A percentile compares a stretch with the other conserved stretches of the same genome.
These are phyloP conservation scores for Dothiorella sarmentorum DNA, from an alignment of 2,329 filamentous ascomycete species.

Conservation along the genomic window DNA sequence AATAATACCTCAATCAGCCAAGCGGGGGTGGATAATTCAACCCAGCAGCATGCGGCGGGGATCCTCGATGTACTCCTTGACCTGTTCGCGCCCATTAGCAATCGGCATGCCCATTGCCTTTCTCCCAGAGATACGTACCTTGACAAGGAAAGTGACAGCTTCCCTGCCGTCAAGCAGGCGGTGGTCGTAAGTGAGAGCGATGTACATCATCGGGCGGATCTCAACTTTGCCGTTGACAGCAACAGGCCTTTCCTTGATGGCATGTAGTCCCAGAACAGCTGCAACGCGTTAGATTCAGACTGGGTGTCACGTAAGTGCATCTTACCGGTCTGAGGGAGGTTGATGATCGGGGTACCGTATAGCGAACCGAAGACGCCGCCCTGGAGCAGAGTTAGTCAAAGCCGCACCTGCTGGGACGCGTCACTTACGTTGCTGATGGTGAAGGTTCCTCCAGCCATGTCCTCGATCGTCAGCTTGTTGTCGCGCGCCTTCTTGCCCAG, in stretches of 20 bases:
- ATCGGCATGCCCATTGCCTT: not conserved
- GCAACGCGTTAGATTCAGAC: slow-evolving; percentile 16
- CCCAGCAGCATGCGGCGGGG: slow-evolving; percentile 81
- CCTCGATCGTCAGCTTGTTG: slow-evolving; percentile 95
- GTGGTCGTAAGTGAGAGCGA: slow-evolving; percentile 96
- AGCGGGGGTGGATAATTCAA: slow-evolving; percentile 5
- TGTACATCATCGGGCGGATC: slow-evolving; percentile 98
- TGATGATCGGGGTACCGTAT: slow-evolving; percentile 98
- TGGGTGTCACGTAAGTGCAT: not conserved
- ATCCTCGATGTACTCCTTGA: slow-evolving; percentile 98
- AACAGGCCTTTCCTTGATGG: slow-evolving; percentile 91
- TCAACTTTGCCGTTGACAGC: slow-evolving; percentile 91
- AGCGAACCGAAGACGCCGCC: slow-evolving; percentile 94
- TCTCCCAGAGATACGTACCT: slow-evolving; percentile 45
- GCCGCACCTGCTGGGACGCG: not conserved
- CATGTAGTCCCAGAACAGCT: slow-evolving; percentile 85
- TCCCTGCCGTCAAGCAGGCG: slow-evolving; percentile 91
- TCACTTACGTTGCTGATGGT: slow-evolving; percentile 80
- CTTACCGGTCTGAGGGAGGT: slow-evolving; percentile 78
- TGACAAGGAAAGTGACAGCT: slow-evolving; percentile 92
- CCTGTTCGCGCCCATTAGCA: slow-evolving; percentile 27
- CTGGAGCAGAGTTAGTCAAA: slow-evolving; percentile 26
- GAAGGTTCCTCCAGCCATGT: slow-evolving; percentile 98
- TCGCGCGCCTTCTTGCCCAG: slow-evolving; percentile 97
- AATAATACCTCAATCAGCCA: not conserved